A percentile compares a stretch with the other conserved stretches of the same genome.
Conservation (phyloP, 331 rosid genomes). For the Spiraea crenata region DNA sequence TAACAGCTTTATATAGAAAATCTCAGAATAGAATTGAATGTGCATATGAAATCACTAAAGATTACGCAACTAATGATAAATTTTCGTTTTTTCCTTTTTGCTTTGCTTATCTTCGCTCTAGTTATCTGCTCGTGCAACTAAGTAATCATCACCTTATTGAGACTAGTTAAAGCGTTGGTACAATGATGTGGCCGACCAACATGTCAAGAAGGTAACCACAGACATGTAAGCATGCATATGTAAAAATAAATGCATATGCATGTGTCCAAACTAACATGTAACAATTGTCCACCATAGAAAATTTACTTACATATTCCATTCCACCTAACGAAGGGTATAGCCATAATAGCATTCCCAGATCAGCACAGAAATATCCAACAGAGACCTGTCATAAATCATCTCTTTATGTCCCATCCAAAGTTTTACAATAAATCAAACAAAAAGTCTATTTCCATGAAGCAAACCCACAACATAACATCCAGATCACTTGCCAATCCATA, state of each 20-base stretch:
- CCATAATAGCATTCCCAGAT: conserved; percentile 51
- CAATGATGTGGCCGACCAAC: background rate
- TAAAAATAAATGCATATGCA: background rate
- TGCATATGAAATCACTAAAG: background rate
- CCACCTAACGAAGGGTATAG: conserved; percentile 55
- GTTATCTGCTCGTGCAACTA: background rate
- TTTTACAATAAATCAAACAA: background rate
- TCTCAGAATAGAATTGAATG: background rate
- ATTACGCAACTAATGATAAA: background rate
- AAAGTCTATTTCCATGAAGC: background rate
- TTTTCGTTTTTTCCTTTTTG: background rate
- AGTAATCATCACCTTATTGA: background rate
- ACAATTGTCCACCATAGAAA: conserved; percentile 2
- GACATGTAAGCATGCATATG: background rate
- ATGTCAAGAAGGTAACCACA: conserved; percentile 2
- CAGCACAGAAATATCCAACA: conserved; percentile 53
- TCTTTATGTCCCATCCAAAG: background rate
- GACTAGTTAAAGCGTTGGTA: background rate
- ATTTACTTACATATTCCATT: conserved; percentile 50
- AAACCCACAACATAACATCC: background rate
- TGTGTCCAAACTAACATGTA: background rate
- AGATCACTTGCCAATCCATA: background rate
- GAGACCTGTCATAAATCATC: conserved; percentile 38
- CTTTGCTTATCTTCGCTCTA: background rate
- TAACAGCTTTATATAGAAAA: background rate